Conservation (phyloP, 352 stramenopile species). For the Pythium rishiriense region DNA sequence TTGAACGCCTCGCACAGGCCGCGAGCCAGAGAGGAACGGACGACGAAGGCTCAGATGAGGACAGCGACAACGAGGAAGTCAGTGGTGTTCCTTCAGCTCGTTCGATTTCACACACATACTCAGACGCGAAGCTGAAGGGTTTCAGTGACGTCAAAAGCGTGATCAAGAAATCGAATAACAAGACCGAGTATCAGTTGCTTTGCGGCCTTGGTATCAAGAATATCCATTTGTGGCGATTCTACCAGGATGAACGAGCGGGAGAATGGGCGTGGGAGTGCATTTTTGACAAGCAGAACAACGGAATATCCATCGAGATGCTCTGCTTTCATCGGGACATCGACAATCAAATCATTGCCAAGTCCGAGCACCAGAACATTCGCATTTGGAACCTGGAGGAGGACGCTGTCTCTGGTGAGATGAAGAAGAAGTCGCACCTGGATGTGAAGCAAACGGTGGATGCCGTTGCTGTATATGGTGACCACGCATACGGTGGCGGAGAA, state of each 20-base stretch:
- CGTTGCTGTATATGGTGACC: conserved; percentile 65
- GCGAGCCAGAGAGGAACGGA: conserved; percentile 1
- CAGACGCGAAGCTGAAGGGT: conserved; percentile 82
- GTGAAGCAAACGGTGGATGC: conserved; percentile 76
- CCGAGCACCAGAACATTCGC: conserved; percentile 81
- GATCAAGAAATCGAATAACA: conserved; percentile 34
- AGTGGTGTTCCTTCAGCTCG: conserved; percentile 46
- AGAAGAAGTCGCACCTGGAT: conserved; percentile 71
- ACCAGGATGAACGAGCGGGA: conserved; percentile 33
- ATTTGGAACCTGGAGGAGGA: conserved; percentile 80
- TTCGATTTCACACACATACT: conserved; percentile 67
- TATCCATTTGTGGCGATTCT: conserved; percentile 86
- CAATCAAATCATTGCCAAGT: conserved; percentile 82
- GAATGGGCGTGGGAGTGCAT: conserved; percentile 83
- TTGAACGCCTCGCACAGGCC: conserved; percentile 12
- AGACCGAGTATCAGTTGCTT: conserved; percentile 74
- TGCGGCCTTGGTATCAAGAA: conserved; percentile 89
- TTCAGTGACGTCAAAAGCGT: conserved; percentile 80
- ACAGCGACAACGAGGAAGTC: conserved; percentile 35
- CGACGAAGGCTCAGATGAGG: conserved; percentile 9
- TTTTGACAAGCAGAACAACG: conserved; percentile 87
- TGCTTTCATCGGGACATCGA: conserved; percentile 55
- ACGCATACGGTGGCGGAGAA: conserved; percentile 73
- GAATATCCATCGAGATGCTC: conserved; percentile 82
- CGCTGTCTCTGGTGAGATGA: conserved; percentile 32